A percentile compares a stretch with the other conserved stretches of the same genome.
phyloP scores from a whole-genome alignment of 106 monocot genomes.

The Acorus gramineus region DNA sequence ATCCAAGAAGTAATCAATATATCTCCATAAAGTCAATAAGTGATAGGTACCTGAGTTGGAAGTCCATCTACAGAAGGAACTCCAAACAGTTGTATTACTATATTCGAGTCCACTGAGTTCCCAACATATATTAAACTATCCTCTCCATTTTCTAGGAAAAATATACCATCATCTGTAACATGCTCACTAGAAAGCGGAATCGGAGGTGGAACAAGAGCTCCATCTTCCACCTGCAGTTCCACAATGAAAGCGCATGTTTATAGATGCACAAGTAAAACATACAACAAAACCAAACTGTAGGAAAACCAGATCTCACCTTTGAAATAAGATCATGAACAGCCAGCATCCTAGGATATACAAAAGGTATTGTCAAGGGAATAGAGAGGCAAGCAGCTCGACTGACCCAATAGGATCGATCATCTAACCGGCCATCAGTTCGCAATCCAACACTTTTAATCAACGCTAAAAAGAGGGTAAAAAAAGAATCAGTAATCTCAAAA shows the following conservation, averaged over 20 bases:
- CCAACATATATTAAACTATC: constrained; percentile 91
- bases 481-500: background rate
- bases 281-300: no score
- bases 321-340: constrained; percentile 39
- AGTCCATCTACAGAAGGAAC: constrained; percentile 55
- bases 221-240: constrained; percentile 44
- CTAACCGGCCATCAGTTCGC: constrained; percentile 84
- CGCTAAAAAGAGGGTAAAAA: constrained; percentile 27
- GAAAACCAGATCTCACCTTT: no score
- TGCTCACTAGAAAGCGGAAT: constrained; percentile 91
- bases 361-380: constrained; percentile 54
- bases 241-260: no score
- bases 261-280: no score
- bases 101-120: constrained; percentile 47
- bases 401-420: constrained; percentile 93
- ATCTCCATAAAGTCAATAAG: background rate
- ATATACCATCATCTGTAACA: constrained; percentile 80
- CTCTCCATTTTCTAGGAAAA: constrained; percentile 96
- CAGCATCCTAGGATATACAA: constrained; percentile 95
- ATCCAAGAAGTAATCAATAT: no score
- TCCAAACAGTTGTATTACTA: constrained; percentile 77
- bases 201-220: constrained; percentile 34
- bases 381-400: constrained; percentile 47
- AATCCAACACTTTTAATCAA: constrained; percentile 76
- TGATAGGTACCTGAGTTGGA: constrained; percentile 51